A percentile compares a stretch with the other conserved stretches of the same genome.
Conservation (phyloP, 2,329 filamentous ascomycete genomes). For the Seiridium cupressi region DNA sequence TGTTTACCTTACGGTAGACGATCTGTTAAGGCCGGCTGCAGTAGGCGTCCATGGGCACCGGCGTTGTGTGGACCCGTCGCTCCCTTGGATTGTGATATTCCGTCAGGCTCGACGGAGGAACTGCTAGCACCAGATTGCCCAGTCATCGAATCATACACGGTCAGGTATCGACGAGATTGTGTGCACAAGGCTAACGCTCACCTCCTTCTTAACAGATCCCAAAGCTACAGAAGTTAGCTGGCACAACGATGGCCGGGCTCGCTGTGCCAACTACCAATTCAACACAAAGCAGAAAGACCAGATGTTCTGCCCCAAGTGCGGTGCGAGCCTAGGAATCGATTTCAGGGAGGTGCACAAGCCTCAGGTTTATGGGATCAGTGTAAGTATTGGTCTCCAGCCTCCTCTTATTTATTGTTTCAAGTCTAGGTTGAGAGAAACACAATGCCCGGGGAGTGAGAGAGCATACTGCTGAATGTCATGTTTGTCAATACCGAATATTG, state of each 20-base stretch:
- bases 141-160: too few relatives aligned
- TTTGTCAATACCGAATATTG: neutral
- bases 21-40: too few relatives aligned
- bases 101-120: too few relatives aligned
- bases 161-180: too few relatives aligned
- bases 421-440: too few relatives aligned
- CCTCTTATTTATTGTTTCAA: neutral
- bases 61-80: too few relatives aligned
- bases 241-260: conserved; percentile 37
- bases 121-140: too few relatives aligned
- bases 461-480: neutral
- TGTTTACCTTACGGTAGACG: too few relatives aligned
- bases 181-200: too few relatives aligned
- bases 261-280: conserved; percentile 39
- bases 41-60: too few relatives aligned
- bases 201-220: conserved; percentile 29
- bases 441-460: too few relatives aligned
- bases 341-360: conserved; percentile 29
- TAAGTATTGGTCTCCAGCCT: conserved; percentile 22
- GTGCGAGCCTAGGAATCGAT: conserved; percentile 45
- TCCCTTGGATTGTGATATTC: too few relatives aligned
- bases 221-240: conserved; percentile 36
- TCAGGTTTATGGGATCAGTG: conserved; percentile 41
- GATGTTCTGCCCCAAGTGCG: conserved; percentile 47
- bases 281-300: conserved; percentile 46